Conservation (phyloP, 208 protist species). For the Acanthamoeba royreba region DNA sequence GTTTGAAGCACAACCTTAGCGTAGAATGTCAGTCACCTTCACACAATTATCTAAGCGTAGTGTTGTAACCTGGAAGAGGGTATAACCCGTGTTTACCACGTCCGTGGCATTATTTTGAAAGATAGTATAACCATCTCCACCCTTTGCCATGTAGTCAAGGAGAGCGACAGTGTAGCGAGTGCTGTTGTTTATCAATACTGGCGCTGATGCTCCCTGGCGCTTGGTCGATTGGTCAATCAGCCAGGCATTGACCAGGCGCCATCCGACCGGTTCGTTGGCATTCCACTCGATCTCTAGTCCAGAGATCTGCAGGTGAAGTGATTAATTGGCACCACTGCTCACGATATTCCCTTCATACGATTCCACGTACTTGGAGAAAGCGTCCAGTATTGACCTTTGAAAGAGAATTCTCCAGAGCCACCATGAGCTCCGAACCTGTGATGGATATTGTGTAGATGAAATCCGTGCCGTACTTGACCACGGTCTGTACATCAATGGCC, state of each 20-base stretch:
- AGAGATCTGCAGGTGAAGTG: neutral
- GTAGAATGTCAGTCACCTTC: neutral
- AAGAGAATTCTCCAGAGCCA: neutral
- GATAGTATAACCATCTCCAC: neutral
- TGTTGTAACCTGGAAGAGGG: neutral
- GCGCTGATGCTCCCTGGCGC: no score
- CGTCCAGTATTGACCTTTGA: neutral
- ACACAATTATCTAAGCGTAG: neutral
- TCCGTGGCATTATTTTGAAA: neutral
- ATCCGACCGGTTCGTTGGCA: neutral
- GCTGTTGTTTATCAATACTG: neutral
- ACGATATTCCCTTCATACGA: no score
- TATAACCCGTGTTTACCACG: neutral
- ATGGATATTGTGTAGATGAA: neutral
- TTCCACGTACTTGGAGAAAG: neutral
- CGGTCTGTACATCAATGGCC: neutral
- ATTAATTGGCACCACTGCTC: no score
- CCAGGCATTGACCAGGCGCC: neutral
- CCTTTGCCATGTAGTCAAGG: neutral
- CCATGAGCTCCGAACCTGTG: neutral
- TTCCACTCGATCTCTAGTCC: neutral
- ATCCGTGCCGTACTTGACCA: neutral
- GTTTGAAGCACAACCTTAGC: neutral
- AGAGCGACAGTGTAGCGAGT: neutral
- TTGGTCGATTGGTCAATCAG: neutral